Evolutionary conservation across 345 rosid species (phyloP), one percentile per base, ranked within the genome.

Genomic region (Linum lewisii): DNA sequence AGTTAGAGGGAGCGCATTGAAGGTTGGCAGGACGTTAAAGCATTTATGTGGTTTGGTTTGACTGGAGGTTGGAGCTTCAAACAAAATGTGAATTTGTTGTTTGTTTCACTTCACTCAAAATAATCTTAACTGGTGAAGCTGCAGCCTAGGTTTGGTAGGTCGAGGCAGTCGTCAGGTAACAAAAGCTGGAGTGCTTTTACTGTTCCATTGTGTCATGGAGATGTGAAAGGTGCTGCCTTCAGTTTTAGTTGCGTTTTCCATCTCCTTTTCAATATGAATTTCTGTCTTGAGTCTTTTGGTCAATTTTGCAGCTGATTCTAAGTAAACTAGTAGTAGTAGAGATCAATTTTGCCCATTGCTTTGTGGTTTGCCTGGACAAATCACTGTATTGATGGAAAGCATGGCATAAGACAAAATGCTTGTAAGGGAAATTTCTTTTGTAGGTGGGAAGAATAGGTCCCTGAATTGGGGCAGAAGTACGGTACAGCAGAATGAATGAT

Each of bases 401-500:
- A 60, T 21, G 19, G 19, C 22, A 18, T 21, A 21, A 5, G 50
- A 52, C 54, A 60, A 53, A 64, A 66, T 54, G 64, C 49, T 25
- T 15, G 23, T 10, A 50, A 21, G 29, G 4, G 47, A 22, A 23
- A 23, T 38, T 21, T 34, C 36, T 19, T 67, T 26, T 24, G 32
- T 9, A 51, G 49, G 37, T 57, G 23, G 24, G 37, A 36, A 22
- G 47, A 42, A 58, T 13, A 44, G 23, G 25, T 19, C n/a, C 18
- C 24, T 50, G 66, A 25, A 42, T 7, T 54, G 61, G 20, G 55
- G 67, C 34, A 29, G 18, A 3, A 11, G 47, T 42, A 57, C 32
- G 18, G 45, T 56, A 20, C 22, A 16, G 22, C 32, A 15, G 47
- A 45, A 47, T 54, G 73, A 64, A 56, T 64, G 51, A 64, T 64